Conservation (phyloP, 805 yeast species). For the Yamadazyma sp. region DNA sequence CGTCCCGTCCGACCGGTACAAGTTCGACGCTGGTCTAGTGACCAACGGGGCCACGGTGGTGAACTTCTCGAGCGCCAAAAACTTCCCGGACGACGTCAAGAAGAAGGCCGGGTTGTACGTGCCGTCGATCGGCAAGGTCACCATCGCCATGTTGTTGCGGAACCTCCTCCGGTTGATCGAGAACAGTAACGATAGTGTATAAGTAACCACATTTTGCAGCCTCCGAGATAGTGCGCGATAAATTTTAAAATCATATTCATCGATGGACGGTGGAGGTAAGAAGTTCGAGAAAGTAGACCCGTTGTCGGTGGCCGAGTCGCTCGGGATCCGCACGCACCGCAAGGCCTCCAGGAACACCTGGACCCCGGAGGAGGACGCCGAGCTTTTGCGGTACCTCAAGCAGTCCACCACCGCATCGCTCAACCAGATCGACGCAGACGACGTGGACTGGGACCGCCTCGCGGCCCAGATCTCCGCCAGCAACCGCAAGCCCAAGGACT, state of each 20-base stretch:
- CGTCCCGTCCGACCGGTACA: slow-evolving; percentile 81
- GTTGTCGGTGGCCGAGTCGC: slow-evolving; percentile 61
- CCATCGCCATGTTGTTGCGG: slow-evolving; percentile 90
- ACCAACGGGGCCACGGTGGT: slow-evolving; percentile 88
- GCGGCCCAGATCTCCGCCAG: slow-evolving; percentile 40
- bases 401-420: slow-evolving; percentile 27
- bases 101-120: slow-evolving; percentile 87
- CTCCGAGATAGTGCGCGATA: slow-evolving; percentile 3
- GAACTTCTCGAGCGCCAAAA: slow-evolving; percentile 86
- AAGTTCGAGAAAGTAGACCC: slow-evolving; percentile 42
- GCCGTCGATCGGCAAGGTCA: slow-evolving; percentile 94
- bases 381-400: slow-evolving; percentile 45
- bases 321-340: slow-evolving; percentile 74
- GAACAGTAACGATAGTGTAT: slow-evolving; percentile 38
- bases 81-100: slow-evolving; percentile 81
- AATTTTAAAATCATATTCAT: no score
- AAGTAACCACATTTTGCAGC: slow-evolving; percentile 6
- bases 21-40: slow-evolving; percentile 79
- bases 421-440: slow-evolving; percentile 31
- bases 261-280: background rate
- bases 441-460: slow-evolving; percentile 62
- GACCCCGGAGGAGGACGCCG: slow-evolving; percentile 70
- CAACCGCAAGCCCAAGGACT: slow-evolving; percentile 72
- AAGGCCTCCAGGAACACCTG: slow-evolving; percentile 65
- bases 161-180: slow-evolving; percentile 80